Base-by-base conservation (phyloP, 345 rosid species). In the Populus simonii region DNA sequence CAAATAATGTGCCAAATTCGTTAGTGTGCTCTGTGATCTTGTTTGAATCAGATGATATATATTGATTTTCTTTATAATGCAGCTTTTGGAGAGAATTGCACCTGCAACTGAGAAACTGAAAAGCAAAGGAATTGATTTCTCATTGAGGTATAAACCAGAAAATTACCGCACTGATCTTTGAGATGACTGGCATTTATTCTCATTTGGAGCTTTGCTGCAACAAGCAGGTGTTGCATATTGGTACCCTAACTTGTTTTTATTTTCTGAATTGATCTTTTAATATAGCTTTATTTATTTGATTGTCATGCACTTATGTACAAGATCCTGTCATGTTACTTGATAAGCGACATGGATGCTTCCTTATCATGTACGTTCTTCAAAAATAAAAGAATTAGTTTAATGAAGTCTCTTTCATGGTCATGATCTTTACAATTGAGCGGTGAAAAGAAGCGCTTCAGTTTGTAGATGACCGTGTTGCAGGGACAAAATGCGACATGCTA, bases 121-220 rank as follows among this genome's bases (percentile, higher is more conserved):
- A 86, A 78, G 71, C 55, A 89, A 93, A 87, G 96, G 97, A 85
- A 87, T 89, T 4, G 94, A 95, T 85, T 95, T 93, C 84, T 93
- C 98, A 9, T 72, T 84, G 57, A 92, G 99, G 99, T 93, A 82
- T 85, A 91, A 95, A 85, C 99, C 98, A 0, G 92, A 89, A 72
- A 88, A 90, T 76, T 95, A 95, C 81, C 84, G 31, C 35, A 90
- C 94, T 9, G 91, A 89, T 57, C 77, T 91, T 70, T 93, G 84
- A 92, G 70, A 33, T 80, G 74, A 69, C 47, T 65, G 15, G 35
- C 35, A 29, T 41, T 27, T 13, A 55, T 47, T n/a, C 61, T 68
- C 22, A 29, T 51, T 51, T 12, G 15, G 20, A 36, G 25, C 79
- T 27, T 39, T 38, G 29, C 47, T 61, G 68, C 62, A 63, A 73